phyloP scores from a whole-genome alignment of 257 asterid species.

The Mentha longifolia region DNA sequence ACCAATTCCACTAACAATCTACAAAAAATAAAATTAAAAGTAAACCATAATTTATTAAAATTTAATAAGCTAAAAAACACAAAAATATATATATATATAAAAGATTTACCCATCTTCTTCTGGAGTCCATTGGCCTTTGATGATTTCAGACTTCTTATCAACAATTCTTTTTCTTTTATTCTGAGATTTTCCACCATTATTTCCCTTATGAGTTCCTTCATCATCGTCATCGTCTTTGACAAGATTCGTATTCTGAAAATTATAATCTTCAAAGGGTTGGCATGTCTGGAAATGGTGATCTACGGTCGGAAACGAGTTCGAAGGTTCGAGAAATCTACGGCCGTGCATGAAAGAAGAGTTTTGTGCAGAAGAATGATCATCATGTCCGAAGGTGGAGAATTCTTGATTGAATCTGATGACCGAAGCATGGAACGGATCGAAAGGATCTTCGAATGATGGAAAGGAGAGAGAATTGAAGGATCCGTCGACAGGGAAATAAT shows the following conservation, averaged over 20 bases:
- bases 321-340: slow-evolving; percentile 7
- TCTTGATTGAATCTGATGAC: slow-evolving; percentile 29
- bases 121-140: slow-evolving; percentile 68
- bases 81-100: too few relatives aligned
- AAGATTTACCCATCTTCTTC: slow-evolving; percentile 78
- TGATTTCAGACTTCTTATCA: slow-evolving; percentile 34
- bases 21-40: neutral
- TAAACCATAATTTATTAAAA: too few relatives aligned
- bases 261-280: slow-evolving; percentile 7
- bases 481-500: slow-evolving; percentile 27
- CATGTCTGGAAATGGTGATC: slow-evolving; percentile 32
- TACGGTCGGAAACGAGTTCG: slow-evolving; percentile 4
- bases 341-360: slow-evolving; percentile 34
- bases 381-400: slow-evolving; percentile 14
- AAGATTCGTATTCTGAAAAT: slow-evolving; percentile 12
- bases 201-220: neutral
- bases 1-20: slow-evolving; percentile 62
- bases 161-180: slow-evolving; percentile 35
- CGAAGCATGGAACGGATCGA: slow-evolving; percentile 50
- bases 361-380: neutral
- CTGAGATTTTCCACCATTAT: neutral
- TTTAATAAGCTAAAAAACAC: too few relatives aligned
- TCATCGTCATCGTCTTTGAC: slow-evolving; percentile 6
- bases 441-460: slow-evolving; percentile 44
- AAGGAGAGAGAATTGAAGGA: slow-evolving; percentile 8